Evolutionary conservation across 805 yeast species (phyloP).

Genomic region (Metschnikowia amazonensis): DNA sequence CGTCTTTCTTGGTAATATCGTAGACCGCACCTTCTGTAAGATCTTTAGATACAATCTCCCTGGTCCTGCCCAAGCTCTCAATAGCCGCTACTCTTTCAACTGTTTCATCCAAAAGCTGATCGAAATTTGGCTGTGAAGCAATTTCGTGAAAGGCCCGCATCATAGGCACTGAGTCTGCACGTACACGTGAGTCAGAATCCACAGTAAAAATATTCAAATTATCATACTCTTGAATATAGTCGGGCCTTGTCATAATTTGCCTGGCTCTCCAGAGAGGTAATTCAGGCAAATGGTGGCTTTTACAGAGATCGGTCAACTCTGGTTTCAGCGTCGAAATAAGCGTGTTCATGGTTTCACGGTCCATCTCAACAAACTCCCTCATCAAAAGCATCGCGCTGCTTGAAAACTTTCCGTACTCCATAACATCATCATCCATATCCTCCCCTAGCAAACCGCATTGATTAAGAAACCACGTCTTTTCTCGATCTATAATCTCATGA

Average conservation of each 20-base stretch:
- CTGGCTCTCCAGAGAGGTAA: conserved; percentile 81
- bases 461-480: conserved; percentile 80
- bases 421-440: conserved; percentile 85
- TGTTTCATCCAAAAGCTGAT: conserved; percentile 60
- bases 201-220: conserved; percentile 75
- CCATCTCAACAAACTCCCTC: conserved; percentile 69
- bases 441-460: conserved; percentile 76
- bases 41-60: conserved; percentile 73
- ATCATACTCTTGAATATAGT: conserved; percentile 71
- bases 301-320: conserved; percentile 13
- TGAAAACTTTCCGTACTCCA: conserved; percentile 77
- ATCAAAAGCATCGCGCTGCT: conserved; percentile 70
- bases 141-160: conserved; percentile 86
- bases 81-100: conserved; percentile 67
- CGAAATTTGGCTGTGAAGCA: conserved; percentile 66
- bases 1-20: conserved; percentile 21
- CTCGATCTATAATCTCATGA: conserved; percentile 69
- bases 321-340: conserved; percentile 18
- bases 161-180: conserved; percentile 85
- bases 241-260: conserved; percentile 82
- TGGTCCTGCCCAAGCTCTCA: conserved; percentile 72
- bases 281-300: conserved; percentile 60
- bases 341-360: conserved; percentile 34
- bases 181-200: conserved; percentile 65
- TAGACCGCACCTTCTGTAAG: conserved; percentile 51